Conservation (phyloP, 2,329 filamentous ascomycete genomes). For the Trichoderma sp. region DNA sequence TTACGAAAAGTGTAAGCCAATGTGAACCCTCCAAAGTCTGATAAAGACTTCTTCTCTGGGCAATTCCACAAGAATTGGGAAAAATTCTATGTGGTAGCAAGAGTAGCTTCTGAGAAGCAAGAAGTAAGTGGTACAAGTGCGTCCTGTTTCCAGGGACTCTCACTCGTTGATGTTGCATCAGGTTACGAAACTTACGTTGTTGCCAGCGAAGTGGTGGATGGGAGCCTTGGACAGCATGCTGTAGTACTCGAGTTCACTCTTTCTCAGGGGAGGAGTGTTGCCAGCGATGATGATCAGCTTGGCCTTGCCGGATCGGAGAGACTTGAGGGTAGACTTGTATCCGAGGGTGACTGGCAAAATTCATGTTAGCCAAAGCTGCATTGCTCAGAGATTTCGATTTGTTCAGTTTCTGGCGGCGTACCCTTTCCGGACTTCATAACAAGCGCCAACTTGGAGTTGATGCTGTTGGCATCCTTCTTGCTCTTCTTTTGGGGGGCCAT, state of each 20-base stretch:
- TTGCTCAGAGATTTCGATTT: background rate
- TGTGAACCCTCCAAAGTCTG: conserved; percentile 85
- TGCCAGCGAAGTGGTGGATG: conserved; percentile 97
- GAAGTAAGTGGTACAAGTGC: conserved; percentile 1
- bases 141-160: conserved; percentile 29
- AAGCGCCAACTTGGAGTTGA: conserved; percentile 64
- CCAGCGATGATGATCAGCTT: conserved; percentile 94
- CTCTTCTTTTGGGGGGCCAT: conserved; percentile 74
- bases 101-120: conserved; percentile 30
- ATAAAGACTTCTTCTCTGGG: conserved; percentile 89
- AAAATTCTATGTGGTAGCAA: conserved; percentile 32
- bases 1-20: conserved; percentile 58
- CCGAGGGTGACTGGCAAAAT: conserved; percentile 45
- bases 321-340: conserved; percentile 67
- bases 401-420: conserved; percentile 48
- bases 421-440: conserved; percentile 75
- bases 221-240: conserved; percentile 90
- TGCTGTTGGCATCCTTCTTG: conserved; percentile 82
- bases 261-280: conserved; percentile 97
- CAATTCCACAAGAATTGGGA: conserved; percentile 48
- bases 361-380: background rate
- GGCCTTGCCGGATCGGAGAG: conserved; percentile 92
- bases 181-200: conserved; percentile 82
- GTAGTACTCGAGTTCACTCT: conserved; percentile 97
- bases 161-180: conserved; percentile 34